These are phyloP conservation scores for Colletotrichum sp. DNA, from an alignment of 2,329 filamentous ascomycete genomes.

Conservation along the genomic window DNA sequence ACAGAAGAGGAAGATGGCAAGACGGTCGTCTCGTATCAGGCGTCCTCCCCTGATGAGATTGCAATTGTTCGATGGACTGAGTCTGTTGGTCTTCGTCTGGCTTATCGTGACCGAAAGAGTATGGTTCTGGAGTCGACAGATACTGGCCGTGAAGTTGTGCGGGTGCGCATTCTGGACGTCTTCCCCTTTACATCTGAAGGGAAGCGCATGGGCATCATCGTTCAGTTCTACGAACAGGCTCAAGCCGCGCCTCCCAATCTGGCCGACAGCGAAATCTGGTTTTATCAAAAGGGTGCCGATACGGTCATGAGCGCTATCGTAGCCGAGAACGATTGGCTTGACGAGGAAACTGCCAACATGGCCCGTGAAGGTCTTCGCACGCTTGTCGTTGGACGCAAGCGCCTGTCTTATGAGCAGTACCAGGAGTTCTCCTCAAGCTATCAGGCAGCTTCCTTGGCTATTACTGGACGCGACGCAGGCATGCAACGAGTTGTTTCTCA, in stretches of 20 bases:
- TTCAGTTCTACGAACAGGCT: slow-evolving; percentile 75
- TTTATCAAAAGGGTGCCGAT: slow-evolving; percentile 97
- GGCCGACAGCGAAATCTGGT: slow-evolving; percentile 85
- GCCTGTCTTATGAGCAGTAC: slow-evolving; percentile 79
- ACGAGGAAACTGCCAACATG: slow-evolving; percentile 99
- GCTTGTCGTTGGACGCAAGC: slow-evolving; percentile 92
- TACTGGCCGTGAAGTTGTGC: slow-evolving; percentile 76
- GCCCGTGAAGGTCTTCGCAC: slow-evolving; percentile 94
- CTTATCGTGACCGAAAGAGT: slow-evolving; percentile 83
- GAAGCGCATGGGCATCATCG: slow-evolving; percentile 97
- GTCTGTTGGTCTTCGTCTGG: slow-evolving; percentile 83
- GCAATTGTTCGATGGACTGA: slow-evolving; percentile 97
- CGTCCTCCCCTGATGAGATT: slow-evolving; percentile 96
- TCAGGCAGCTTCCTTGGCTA: slow-evolving; percentile 79
- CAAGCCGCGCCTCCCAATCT: slow-evolving; percentile 52
- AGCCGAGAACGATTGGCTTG: slow-evolving; percentile 95
- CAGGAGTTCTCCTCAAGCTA: slow-evolving; percentile 78
- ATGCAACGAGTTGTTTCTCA: slow-evolving; percentile 83
- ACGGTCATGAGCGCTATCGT: slow-evolving; percentile 98
- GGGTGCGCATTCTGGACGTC: slow-evolving; percentile 87
- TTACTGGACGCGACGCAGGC: slow-evolving; percentile 79
- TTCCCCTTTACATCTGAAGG: slow-evolving; percentile 98
- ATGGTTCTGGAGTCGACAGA: slow-evolving; percentile 83
- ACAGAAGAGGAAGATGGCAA: slow-evolving; percentile 82
- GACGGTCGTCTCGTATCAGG: slow-evolving; percentile 86